Percentiles rank a stretch among this genome's conserved stretches.
phyloP scores from a whole-genome alignment of 768 basidiomycete genomes.

The Suillus alpinus region DNA sequence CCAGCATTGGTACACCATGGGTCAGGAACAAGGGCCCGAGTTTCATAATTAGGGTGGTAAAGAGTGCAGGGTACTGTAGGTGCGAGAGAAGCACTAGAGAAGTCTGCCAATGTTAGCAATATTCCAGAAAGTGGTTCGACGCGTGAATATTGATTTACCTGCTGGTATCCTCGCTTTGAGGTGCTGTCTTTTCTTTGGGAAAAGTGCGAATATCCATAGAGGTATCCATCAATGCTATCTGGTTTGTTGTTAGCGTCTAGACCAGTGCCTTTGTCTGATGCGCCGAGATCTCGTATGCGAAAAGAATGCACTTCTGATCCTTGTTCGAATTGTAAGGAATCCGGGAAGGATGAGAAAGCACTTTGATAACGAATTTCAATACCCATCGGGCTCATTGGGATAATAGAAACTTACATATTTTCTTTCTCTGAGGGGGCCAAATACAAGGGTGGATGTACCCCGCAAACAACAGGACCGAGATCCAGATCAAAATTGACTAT shows the following conservation, averaged over 20 bases:
- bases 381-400: background rate
- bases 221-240: conserved; percentile 54
- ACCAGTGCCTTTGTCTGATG: conserved; percentile 16
- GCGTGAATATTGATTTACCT: conserved; percentile 41
- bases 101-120: conserved; percentile 13
- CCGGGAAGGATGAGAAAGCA: conserved; percentile 90
- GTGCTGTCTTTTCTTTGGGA: conserved; percentile 61
- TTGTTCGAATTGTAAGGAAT: conserved; percentile 82
- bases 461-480: conserved; percentile 73
- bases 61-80: conserved; percentile 80
- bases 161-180: conserved; percentile 77
- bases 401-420: conserved; percentile 66
- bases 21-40: conserved; percentile 73
- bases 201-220: conserved; percentile 80
- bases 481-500: conserved; percentile 89
- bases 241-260: conserved; percentile 32
- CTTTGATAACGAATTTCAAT: conserved; percentile 44
- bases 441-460: conserved; percentile 64
- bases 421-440: conserved; percentile 68
- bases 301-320: conserved; percentile 85
- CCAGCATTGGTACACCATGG: conserved; percentile 78
- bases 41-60: conserved; percentile 59
- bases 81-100: conserved; percentile 78
- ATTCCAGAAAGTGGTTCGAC: background rate
- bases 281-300: conserved; percentile 61